Evolutionary conservation across 495 filamentous ascomycete species (phyloP).

Genomic region (Pyrenopolyporus hunteri): DNA sequence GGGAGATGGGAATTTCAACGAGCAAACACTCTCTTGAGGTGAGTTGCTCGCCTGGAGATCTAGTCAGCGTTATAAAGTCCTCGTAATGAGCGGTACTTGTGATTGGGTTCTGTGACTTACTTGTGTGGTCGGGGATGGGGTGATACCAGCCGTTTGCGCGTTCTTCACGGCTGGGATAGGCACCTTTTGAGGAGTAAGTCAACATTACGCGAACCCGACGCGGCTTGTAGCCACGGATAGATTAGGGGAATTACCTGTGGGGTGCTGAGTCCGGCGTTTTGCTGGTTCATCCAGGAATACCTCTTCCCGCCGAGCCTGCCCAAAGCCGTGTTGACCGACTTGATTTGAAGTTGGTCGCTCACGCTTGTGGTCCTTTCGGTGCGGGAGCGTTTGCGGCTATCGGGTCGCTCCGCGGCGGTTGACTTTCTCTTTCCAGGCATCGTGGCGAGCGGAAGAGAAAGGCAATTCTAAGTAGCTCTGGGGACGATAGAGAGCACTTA

Average conservation of each 20-base stretch:
- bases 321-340: conserved; percentile 6
- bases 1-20: too few species aligned
- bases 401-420: not conserved
- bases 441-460: not conserved
- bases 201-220: not conserved
- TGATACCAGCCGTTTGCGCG: too few species aligned
- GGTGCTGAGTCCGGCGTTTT: not conserved
- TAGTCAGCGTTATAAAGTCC: too few species aligned
- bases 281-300: conserved; percentile 32
- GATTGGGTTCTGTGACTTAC: too few species aligned
- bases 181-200: too few species aligned
- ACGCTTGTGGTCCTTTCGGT: not conserved
- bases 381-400: not conserved
- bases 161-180: too few species aligned
- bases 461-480: not conserved
- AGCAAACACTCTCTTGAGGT: too few species aligned
- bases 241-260: not conserved
- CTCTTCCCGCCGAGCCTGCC: conserved; percentile 5
- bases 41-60: too few species aligned
- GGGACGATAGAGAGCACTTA: not conserved
- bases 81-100: too few species aligned
- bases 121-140: too few species aligned
- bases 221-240: not conserved
- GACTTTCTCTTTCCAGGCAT: not conserved
- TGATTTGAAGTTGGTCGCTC: not conserved